Evolutionary conservation across 2,329 filamentous ascomycete genomes (phyloP).

Genomic region (Pseudomassariella vexata): DNA sequence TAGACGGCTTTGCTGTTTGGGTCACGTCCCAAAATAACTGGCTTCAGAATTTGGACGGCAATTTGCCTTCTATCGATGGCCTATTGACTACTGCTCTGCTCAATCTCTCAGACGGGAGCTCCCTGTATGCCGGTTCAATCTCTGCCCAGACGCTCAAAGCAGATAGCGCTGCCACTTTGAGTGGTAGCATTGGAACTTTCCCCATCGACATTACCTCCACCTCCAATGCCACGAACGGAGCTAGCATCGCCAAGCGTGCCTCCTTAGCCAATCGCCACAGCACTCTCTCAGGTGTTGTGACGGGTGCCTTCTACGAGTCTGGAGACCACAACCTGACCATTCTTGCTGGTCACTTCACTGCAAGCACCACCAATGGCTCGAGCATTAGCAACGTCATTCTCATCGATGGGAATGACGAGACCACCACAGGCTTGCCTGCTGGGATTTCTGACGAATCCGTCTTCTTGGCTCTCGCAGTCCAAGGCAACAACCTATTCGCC

Average conservation of each 20-base stretch:
- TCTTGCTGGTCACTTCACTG: slow-evolving; percentile 79
- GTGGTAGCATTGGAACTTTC: slow-evolving; percentile 46
- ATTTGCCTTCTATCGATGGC: slow-evolving; percentile 64
- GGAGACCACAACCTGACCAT: slow-evolving; percentile 75
- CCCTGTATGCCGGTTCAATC: slow-evolving; percentile 79
- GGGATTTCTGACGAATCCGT: slow-evolving; percentile 67
- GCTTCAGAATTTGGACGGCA: slow-evolving; percentile 70
- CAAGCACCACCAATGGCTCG: slow-evolving; percentile 61
- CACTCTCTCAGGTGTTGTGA: slow-evolving; percentile 62
- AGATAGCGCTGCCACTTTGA: slow-evolving; percentile 66
- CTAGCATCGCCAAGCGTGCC: slow-evolving; percentile 39
- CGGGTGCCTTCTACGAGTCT: slow-evolving; percentile 70
- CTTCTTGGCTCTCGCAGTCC: slow-evolving; percentile 65
- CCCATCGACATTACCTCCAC: slow-evolving; percentile 49
- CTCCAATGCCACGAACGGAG: slow-evolving; percentile 23
- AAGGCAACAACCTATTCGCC: slow-evolving; percentile 67
- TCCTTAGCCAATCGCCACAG: slow-evolving; percentile 27
- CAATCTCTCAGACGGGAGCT: slow-evolving; percentile 55
- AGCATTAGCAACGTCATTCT: slow-evolving; percentile 75
- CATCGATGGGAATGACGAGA: slow-evolving; percentile 65
- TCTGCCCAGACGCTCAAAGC: slow-evolving; percentile 68
- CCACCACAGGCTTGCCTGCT: slow-evolving; percentile 62
- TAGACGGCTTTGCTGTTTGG: slow-evolving; percentile 83
- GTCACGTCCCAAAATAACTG: slow-evolving; percentile 80
- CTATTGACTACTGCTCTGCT: slow-evolving; percentile 63